These are phyloP conservation scores for Alternaria atra DNA, from an alignment of 2,329 filamentous ascomycete genomes.

Conservation along the genomic window DNA sequence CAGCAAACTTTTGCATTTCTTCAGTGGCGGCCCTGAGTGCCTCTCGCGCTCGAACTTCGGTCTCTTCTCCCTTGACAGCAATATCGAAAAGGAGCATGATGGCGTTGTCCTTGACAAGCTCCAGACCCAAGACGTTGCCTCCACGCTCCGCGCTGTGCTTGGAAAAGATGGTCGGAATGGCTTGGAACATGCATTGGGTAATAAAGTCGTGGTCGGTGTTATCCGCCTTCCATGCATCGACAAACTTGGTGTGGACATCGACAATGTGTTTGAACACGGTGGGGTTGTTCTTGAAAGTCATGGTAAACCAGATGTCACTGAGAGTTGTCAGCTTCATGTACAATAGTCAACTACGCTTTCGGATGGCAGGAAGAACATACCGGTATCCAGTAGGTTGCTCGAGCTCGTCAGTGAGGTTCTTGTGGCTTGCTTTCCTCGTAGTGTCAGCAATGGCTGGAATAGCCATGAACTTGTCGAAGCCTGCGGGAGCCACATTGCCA, in stretches of 20 bases:
- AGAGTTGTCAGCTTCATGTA: constrained; percentile 5
- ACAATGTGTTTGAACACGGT: constrained; percentile 29
- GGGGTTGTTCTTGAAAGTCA: constrained; percentile 36
- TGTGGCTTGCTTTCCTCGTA: constrained; percentile 32
- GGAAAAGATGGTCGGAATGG: constrained; percentile 27
- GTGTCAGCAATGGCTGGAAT: constrained; percentile 26
- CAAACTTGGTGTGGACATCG: constrained; percentile 30
- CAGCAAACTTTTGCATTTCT: constrained; percentile 23
- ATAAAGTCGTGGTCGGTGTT: constrained; percentile 28
- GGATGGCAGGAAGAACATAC: constrained; percentile 10
- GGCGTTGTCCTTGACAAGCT: constrained; percentile 26
- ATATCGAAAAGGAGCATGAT: constrained; percentile 33
- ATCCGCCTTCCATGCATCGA: constrained; percentile 25
- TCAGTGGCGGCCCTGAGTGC: constrained; percentile 21
- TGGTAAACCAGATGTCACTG: constrained; percentile 35
- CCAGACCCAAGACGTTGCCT: constrained; percentile 40
- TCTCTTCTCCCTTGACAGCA: constrained; percentile 26
- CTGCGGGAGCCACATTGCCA: constrained; percentile 27
- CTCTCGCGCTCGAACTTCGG: constrained; percentile 21
- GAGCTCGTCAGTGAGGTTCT: constrained; percentile 34
- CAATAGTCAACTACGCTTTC: neutral
- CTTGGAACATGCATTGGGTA: constrained; percentile 38
- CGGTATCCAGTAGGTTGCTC: constrained; percentile 36
- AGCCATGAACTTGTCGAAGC: constrained; percentile 33
- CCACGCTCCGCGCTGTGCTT: constrained; percentile 29